Base-by-base conservation (phyloP, 108 stramenopile genomes). In the Ochromonas danica region DNA sequence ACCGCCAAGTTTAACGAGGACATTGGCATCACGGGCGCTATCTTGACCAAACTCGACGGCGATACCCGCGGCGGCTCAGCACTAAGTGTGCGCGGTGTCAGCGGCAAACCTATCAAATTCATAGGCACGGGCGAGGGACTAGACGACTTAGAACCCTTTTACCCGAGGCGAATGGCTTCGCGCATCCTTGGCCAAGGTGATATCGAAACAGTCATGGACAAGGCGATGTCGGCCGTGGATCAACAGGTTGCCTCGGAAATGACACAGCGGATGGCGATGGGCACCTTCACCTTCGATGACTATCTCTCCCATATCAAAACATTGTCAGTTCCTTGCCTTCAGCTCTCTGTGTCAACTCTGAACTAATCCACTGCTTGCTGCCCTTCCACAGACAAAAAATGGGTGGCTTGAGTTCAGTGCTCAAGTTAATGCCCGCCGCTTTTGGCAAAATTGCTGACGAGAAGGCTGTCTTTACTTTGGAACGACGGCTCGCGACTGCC, bases 101-200 rank as follows among this genome's bases (percentile, higher is more conserved):
- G 89, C 51, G 95, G 95, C 41, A 94, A 93, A 81, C 94, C 95
- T 43, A 95, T 97, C 86, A 97, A 97, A 85, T 97, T 96, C 85
- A 91, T 96, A 27, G 96, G 96, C 61, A 91, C 90, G 0, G 96
- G 96, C 25, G 96, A 97, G 83, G 91, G 89, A 83, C 85, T 91
- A 0, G 79, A 85, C 22, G 95, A 97, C 78, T 83, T 96, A 63
- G 95, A 95, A 85, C 94, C 95, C 33, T 97, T 97, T 85, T 97
- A 92, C 84, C 96, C 96, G 22, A 93, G 94, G 81, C 92, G 96
- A 35, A 96, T 96, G 95, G 96, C 96, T 27, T 91, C 89, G 14
- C 83, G 95, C 17, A 97, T 97, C 85, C 85, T 97, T 42, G 96
- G 96, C 3, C 95, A 95, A 94, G 96, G 96, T 35, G 96, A 97